These are phyloP conservation scores for Aegilops tauschii DNA, from an alignment of 176 grass and related monocot species.

Conservation along the genomic window DNA sequence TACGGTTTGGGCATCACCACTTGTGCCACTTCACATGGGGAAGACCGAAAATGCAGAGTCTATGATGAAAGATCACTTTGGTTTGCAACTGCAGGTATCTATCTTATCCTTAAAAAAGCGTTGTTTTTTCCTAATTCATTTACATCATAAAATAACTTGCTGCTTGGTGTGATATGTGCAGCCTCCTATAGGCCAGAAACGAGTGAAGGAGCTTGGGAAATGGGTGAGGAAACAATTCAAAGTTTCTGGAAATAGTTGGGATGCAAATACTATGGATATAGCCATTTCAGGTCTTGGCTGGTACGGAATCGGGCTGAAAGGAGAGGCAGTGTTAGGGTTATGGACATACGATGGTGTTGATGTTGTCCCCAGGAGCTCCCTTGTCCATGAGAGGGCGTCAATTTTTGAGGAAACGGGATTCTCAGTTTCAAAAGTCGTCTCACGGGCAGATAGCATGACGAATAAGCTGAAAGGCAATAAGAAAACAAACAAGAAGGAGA, in stretches of 20 bases:
- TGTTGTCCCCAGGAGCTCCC: constrained; percentile 60
- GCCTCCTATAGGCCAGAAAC: constrained; percentile 72
- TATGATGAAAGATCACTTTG: constrained; percentile 68
- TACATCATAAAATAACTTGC: not conserved
- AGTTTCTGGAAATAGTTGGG: constrained; percentile 70
- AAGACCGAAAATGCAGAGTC: constrained; percentile 61
- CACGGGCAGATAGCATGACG: constrained; percentile 59
- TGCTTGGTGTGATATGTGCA: constrained; percentile 35
- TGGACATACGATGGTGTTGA: constrained; percentile 90
- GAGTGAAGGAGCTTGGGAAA: constrained; percentile 68
- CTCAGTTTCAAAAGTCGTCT: constrained; percentile 78
- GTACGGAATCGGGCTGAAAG: constrained; percentile 74
- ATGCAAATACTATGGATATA: constrained; percentile 65
- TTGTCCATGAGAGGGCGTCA: constrained; percentile 57
- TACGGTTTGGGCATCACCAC: constrained; percentile 85
- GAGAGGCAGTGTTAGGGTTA: constrained; percentile 60
- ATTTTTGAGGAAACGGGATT: constrained; percentile 87
- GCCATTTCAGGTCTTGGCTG: constrained; percentile 83
- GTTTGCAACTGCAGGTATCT: constrained; percentile 71
- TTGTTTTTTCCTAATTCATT: not conserved
- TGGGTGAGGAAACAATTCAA: constrained; percentile 69
- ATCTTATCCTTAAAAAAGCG: not conserved
- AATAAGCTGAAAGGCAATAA: constrained; percentile 57
- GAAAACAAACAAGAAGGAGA: constrained; percentile 36
- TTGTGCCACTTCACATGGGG: constrained; percentile 90